These are phyloP conservation scores for Arxiozyma bovina DNA, from an alignment of 1,139 yeast species.

Conservation along the genomic window DNA sequence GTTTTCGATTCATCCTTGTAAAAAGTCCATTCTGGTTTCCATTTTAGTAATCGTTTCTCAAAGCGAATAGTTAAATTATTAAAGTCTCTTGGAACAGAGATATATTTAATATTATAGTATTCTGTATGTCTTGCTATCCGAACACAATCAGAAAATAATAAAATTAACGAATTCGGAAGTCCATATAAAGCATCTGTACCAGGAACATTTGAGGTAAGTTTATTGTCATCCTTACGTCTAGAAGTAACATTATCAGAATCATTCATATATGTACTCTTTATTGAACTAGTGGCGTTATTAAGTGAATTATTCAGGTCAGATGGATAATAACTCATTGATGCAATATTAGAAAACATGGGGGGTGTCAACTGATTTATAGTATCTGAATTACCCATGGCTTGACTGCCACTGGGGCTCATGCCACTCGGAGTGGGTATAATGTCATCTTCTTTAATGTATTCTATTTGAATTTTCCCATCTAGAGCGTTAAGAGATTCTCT, in stretches of 20 bases:
- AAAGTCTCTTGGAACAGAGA: constrained; percentile 32
- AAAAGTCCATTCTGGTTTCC: constrained; percentile 52
- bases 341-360: constrained; percentile 21
- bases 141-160: constrained; percentile 63
- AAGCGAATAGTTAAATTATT: constrained; percentile 40
- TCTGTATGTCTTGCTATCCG: constrained; percentile 55
- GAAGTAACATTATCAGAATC: background rate
- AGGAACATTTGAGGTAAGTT: background rate
- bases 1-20: constrained; percentile 16
- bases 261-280: background rate
- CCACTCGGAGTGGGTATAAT: background rate
- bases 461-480: constrained; percentile 23
- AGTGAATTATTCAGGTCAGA: constrained; percentile 24
- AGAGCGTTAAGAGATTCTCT: constrained; percentile 17
- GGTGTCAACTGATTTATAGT: constrained; percentile 5
- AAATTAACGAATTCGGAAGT: constrained; percentile 68
- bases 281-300: constrained; percentile 25
- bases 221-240: background rate
- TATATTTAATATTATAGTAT: constrained; percentile 35
- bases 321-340: constrained; percentile 21
- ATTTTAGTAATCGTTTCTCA: constrained; percentile 44
- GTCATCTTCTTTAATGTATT: constrained; percentile 11
- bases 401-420: background rate
- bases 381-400: background rate
- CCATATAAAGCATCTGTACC: constrained; percentile 81